Evolutionary conservation across 441 rosid genomes (phyloP), one percentile per base, ranked within the genome.

Genomic region (Pelargonium citronellum): DNA sequence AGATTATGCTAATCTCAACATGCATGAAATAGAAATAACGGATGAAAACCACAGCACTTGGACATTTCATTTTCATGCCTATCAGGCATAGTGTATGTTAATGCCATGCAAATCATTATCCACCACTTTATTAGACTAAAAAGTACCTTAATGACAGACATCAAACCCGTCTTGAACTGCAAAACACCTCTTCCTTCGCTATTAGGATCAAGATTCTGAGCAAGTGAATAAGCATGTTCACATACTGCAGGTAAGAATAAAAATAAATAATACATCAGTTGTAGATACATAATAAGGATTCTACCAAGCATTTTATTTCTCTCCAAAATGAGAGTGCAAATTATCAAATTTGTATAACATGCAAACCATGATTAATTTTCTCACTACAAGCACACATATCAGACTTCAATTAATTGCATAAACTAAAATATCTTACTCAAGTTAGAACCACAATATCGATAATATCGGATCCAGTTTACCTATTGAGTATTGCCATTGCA

Each of bases 101-200:
- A 51, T 6, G 58, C 4, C 30, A 6, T 15, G 16, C 12, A 65
- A 43, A 41, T 2, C 22, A 44, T 43, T 19, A 12, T 17, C 27
- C 41, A n/a, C n/a, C 37, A 16, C 24, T 49, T 68, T 65, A 67
- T 27, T 53, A 67, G 1, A 69, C 55, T 17, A 53, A 67, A 72
- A 64, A 57, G 60, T 71, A 94, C 99, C 96, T 94, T 94, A 70
- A 94, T 92, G 70, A 94, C 92, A 1, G 99, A 94, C 95, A 87
- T 90, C 74, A 94, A 75, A 66, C 99, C 97, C 39, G 97, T 94
- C 86, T 94, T 94, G 86, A 94, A 94, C 63, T 94, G 97, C 60
- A 94, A 78, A 71, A 94, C 99, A 64, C 99, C 99, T 77, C 99
- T 90, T 67, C 97, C 97, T 79, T 94, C 99, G 19, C 99, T 90